A percentile compares a stretch with the other conserved stretches of the same genome.
Conservation (phyloP, 306 rosid genomes). For the Dryas alaskensis region DNA sequence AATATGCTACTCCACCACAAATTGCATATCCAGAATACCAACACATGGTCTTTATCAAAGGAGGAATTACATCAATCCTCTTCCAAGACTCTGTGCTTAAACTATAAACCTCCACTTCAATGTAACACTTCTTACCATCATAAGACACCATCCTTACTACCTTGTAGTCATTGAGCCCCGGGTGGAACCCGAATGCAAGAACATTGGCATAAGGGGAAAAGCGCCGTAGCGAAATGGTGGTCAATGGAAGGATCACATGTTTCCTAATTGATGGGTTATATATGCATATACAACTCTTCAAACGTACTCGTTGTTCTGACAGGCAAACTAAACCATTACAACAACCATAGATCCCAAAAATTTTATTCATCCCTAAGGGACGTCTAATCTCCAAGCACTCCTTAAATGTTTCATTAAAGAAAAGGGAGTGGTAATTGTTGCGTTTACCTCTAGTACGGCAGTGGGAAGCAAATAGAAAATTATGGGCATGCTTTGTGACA, state of each 20-base stretch:
- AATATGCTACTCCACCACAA: background rate
- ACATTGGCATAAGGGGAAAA: too few species aligned
- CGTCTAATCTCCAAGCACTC: background rate
- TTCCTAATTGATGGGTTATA: constrained; percentile 9
- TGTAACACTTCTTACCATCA: too few species aligned
- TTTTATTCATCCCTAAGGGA: background rate
- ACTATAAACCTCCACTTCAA: too few species aligned
- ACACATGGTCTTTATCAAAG: too few species aligned
- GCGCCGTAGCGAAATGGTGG: too few species aligned
- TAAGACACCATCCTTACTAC: background rate
- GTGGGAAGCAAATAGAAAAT: background rate
- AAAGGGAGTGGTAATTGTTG: background rate
- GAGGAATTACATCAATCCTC: too few species aligned
- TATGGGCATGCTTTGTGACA: background rate
- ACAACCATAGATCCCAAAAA: background rate
- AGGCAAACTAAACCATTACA: constrained; percentile 6
- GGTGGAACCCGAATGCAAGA: constrained; percentile 5
- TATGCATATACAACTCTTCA: background rate
- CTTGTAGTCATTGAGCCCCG: background rate
- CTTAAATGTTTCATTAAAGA: background rate
- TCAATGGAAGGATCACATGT: background rate
- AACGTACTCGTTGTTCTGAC: background rate
- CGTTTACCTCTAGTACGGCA: background rate
- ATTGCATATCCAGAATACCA: background rate
- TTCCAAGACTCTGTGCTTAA: too few species aligned